phyloP scores from a whole-genome alignment of 768 basidiomycete species.

The Boletus sensibilis region DNA sequence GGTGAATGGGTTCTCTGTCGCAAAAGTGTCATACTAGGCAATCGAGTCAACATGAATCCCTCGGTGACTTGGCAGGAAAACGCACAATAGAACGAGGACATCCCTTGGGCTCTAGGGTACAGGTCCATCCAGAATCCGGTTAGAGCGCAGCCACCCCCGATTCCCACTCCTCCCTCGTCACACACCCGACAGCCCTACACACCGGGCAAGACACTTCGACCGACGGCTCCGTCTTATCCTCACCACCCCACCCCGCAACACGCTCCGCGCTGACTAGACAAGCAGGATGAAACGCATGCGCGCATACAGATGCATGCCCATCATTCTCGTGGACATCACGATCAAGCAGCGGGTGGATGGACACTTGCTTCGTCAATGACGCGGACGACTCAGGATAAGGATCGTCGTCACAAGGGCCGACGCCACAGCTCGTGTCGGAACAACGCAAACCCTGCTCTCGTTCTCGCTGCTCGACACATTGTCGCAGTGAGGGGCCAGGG shows the following conservation, averaged over 20 bases:
- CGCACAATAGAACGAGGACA: neutral
- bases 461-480: constrained; percentile 71
- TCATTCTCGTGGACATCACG: constrained; percentile 14
- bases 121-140: neutral
- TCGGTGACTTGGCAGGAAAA: neutral
- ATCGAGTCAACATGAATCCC: neutral
- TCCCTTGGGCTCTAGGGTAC: neutral
- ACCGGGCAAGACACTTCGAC: constrained; percentile 77
- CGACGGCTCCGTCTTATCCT: constrained; percentile 37
- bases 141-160: constrained; percentile 38
- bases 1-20: neutral
- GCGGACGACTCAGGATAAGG: constrained; percentile 41
- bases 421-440: constrained; percentile 67
- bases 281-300: constrained; percentile 67
- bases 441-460: constrained; percentile 72
- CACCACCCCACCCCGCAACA: constrained; percentile 59
- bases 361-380: constrained; percentile 18
- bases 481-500: constrained; percentile 69
- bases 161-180: constrained; percentile 63
- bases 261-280: constrained; percentile 71
- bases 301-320: constrained; percentile 41
- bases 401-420: constrained; percentile 75
- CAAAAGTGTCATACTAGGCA: neutral
- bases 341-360: constrained; percentile 22
- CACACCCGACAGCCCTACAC: constrained; percentile 62